Conservation (phyloP, 768 basidiomycete genomes). For the Suillus ampliporus region DNA sequence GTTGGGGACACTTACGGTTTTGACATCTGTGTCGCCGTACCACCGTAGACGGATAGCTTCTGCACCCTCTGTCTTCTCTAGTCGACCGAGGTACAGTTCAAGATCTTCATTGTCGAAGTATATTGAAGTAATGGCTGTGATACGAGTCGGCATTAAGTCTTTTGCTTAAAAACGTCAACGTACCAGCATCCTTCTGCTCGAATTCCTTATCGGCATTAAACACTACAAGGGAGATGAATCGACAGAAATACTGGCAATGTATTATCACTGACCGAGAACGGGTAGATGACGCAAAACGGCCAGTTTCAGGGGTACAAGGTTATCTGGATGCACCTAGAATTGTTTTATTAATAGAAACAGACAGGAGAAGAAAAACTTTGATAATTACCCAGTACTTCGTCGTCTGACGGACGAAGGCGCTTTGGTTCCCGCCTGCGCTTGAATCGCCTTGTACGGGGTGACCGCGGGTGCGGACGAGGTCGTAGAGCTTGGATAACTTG, state of each 20-base stretch:
- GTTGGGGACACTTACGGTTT: conserved; percentile 60
- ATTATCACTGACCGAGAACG: conserved; percentile 73
- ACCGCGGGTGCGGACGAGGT: conserved; percentile 93
- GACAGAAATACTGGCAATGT: neutral
- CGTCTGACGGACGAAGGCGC: conserved; percentile 97
- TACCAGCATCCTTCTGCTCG: conserved; percentile 81
- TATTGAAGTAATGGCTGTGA: conserved; percentile 89
- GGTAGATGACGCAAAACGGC: conserved; percentile 92
- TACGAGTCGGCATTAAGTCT: conserved; percentile 7
- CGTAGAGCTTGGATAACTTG: conserved; percentile 92
- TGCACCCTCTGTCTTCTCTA: conserved; percentile 99
- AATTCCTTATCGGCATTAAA: conserved; percentile 96
- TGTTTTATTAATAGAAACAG: conserved; percentile 12
- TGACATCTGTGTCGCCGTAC: conserved; percentile 90
- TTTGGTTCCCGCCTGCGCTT: conserved; percentile 93
- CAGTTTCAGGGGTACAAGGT: conserved; percentile 90
- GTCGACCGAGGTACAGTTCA: conserved; percentile 92
- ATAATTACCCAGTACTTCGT: conserved; percentile 96
- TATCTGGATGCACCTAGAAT: conserved; percentile 83
- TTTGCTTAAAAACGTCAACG: conserved; percentile 15
- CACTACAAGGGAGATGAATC: conserved; percentile 52
- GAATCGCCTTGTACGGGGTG: conserved; percentile 95
- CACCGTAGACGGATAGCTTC: conserved; percentile 96
- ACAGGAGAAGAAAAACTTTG: neutral
- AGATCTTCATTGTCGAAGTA: conserved; percentile 97